phyloP scores from a whole-genome alignment of 2,329 filamentous ascomycete species.

The Knoxdaviesia capensis region DNA sequence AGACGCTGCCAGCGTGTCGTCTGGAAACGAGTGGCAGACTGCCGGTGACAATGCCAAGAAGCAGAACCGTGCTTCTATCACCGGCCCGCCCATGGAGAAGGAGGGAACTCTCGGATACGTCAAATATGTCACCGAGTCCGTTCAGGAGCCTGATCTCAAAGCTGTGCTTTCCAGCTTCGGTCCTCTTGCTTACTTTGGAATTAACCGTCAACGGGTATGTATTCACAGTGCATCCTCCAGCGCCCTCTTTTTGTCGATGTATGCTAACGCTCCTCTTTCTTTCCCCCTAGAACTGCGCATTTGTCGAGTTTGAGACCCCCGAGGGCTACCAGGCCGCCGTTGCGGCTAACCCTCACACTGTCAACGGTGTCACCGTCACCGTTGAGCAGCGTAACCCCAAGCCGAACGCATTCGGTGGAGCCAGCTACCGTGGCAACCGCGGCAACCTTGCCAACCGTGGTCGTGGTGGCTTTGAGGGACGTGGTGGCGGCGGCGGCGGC shows the following conservation, averaged over 20 bases:
- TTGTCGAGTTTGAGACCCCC: slow-evolving; percentile 73
- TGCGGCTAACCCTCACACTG: slow-evolving; percentile 64
- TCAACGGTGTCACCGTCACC: slow-evolving; percentile 64
- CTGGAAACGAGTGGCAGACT: slow-evolving; percentile 64
- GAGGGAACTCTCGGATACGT: slow-evolving; percentile 74
- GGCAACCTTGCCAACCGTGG: slow-evolving; percentile 41
- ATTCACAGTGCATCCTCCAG: neutral
- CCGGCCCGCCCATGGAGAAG: slow-evolving; percentile 41
- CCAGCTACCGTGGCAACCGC: slow-evolving; percentile 42
- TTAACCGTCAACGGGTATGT: slow-evolving; percentile 65
- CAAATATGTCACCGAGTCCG: slow-evolving; percentile 84
- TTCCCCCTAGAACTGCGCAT: slow-evolving; percentile 64
- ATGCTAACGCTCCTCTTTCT: slow-evolving; percentile 6
- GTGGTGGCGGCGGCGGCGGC: slow-evolving; percentile 38
- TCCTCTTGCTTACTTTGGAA: slow-evolving; percentile 51
- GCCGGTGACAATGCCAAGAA: slow-evolving; percentile 70
- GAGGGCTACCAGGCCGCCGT: slow-evolving; percentile 71
- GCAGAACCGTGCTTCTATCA: slow-evolving; percentile 50
- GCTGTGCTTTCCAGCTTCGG: slow-evolving; percentile 52
- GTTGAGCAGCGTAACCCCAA: slow-evolving; percentile 82
- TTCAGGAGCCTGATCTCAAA: slow-evolving; percentile 55
- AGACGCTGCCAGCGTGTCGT: slow-evolving; percentile 16
- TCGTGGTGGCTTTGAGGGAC: slow-evolving; percentile 42
- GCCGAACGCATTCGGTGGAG: slow-evolving; percentile 47
- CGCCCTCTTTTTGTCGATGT: neutral